These are phyloP conservation scores for Globisporangium okanoganense DNA, from an alignment of 352 stramenopile species.

Conservation along the genomic window DNA sequence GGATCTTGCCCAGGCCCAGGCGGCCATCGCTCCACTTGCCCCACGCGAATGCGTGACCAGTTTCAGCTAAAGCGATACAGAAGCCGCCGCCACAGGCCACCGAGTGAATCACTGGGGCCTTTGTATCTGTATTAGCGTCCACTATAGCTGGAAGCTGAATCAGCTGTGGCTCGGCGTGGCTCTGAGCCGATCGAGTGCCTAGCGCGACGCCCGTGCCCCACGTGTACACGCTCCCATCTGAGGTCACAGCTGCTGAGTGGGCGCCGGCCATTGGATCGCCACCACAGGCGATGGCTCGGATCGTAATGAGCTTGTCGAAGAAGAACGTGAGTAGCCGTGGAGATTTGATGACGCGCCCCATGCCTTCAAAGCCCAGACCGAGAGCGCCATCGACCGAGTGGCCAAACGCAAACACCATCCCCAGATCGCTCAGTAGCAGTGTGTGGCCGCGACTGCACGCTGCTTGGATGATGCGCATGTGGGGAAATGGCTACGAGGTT, in stretches of 20 bases:
- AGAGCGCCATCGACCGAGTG: constrained; percentile 49
- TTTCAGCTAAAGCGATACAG: constrained; percentile 49
- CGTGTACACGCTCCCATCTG: constrained; percentile 58
- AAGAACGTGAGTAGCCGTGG: constrained; percentile 53
- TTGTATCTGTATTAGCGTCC: background rate
- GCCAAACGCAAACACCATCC: constrained; percentile 58
- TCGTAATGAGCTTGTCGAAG: constrained; percentile 36
- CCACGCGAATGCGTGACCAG: constrained; percentile 74
- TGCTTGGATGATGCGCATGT: constrained; percentile 54
- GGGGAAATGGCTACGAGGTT: constrained; percentile 46
- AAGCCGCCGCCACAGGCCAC: constrained; percentile 80
- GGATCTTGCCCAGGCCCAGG: constrained; percentile 63
- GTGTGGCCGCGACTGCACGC: constrained; percentile 58
- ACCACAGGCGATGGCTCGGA: constrained; percentile 43
- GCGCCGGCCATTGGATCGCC: constrained; percentile 48
- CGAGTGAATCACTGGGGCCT: constrained; percentile 13
- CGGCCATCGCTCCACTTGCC: constrained; percentile 70
- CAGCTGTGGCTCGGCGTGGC: constrained; percentile 30
- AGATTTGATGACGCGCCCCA: constrained; percentile 5
- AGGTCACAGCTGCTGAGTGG: constrained; percentile 67
- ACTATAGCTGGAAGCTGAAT: constrained; percentile 21
- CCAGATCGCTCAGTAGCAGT: constrained; percentile 60
- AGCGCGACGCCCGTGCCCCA: constrained; percentile 69
- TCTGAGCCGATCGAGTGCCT: constrained; percentile 34
- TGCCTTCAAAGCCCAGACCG: constrained; percentile 24